Conservation (phyloP, 768 basidiomycete genomes). For the Obba rivulosa region DNA sequence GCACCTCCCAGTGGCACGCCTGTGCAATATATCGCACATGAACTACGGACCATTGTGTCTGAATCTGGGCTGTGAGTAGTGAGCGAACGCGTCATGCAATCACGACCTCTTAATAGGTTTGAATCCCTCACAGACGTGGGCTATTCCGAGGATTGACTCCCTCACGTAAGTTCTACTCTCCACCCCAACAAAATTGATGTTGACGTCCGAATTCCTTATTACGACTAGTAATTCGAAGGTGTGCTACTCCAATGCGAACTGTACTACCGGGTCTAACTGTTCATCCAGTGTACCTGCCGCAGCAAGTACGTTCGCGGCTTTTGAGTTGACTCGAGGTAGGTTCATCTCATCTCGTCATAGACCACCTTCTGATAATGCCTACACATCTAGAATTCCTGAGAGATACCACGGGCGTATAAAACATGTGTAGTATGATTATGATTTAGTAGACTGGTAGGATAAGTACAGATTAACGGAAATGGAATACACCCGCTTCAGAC, state of each 20-base stretch:
- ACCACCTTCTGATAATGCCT: neutral
- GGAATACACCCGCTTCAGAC: too few species aligned
- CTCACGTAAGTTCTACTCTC: constrained; percentile 50
- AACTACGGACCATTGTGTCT: constrained; percentile 58
- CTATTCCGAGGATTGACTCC: constrained; percentile 74
- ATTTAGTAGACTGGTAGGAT: too few species aligned
- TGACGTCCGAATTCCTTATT: neutral
- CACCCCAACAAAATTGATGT: too few species aligned
- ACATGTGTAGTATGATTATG: too few species aligned
- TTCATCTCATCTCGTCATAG: neutral
- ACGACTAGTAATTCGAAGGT: constrained; percentile 62
- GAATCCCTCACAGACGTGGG: constrained; percentile 40
- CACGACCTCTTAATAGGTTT: neutral
- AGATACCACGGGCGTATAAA: constrained; percentile 26
- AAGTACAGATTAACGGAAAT: too few species aligned
- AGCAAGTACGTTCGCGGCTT: constrained; percentile 85
- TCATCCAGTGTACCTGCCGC: constrained; percentile 78
- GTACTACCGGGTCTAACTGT: neutral
- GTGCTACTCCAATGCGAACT: constrained; percentile 2
- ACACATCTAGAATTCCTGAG: constrained; percentile 23
- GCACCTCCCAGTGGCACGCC: constrained; percentile 72
- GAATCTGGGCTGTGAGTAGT: constrained; percentile 71
- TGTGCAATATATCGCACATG: constrained; percentile 68
- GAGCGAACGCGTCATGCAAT: neutral
- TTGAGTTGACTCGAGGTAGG: constrained; percentile 75